Evolutionary conservation across 2,329 filamentous ascomycete species (phyloP), one percentile per base, ranked within the genome.

Genomic region (Trichoderma sp.): DNA sequence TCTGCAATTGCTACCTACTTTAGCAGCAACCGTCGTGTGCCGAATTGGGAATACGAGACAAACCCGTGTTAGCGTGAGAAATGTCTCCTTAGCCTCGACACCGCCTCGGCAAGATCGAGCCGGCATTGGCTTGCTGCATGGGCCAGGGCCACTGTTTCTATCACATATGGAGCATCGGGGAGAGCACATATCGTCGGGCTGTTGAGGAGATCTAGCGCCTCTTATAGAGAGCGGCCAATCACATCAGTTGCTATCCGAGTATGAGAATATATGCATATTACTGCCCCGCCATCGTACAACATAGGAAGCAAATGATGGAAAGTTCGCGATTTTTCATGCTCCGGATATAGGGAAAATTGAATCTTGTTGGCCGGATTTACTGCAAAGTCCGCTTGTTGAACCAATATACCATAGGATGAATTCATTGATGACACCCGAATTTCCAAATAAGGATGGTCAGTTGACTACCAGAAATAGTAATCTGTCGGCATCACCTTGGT

Each of bases 1-100:
- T 27, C 9, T 7, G 5, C 21, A 56, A n/a, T 4, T 18, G 14
- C 11, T 16, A 11, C 21, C 3, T 29, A 12, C 11, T 16, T 60
- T 16, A 45, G 16, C 16, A 18, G 21, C 18, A 33, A 53, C 21
- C 41, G 18, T 73, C 71, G 71, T 73, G n/a, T 73, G 60, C 71
- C 71, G 21, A 65, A 73, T 73, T 27, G 29, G 71, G 71, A 38
- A 73, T 73, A 73, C 71, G 71, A 73, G n/a, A 38, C 71, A 53
- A 29, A 29, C 7, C 0, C 1, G 12, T 35, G 45, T 31, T 73
- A 72, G 69, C 41, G 60, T 35, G 41, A 11, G 33, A 45, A 53
- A 33, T 6, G 6, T 21, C 45, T 41, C 60, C 11, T 6, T 65
- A 38, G 11, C 18, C 33, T 66, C 2, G 21, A 50, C 18, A 31